Evolutionary conservation across 179 eudicot species (phyloP), one percentile per base, ranked within the genome.

Genomic region (Sideroxylon spinosum): DNA sequence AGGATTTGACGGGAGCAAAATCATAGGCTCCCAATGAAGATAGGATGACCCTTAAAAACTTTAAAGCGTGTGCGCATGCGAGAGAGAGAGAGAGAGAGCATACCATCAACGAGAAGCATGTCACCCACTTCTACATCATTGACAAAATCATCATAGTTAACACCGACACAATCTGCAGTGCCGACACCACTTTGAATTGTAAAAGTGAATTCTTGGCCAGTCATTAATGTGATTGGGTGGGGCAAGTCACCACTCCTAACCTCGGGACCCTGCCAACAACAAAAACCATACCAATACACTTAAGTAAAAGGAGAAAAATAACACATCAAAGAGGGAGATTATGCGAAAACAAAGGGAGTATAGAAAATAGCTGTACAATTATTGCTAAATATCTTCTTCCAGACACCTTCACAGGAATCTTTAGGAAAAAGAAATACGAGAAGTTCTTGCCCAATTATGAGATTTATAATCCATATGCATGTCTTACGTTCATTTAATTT

Each of bases 171-270:
- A 71, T 89, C 90, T 62, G 86, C 81, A 9, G 87, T 89, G 77
- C 95, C 89, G 28, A 91, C 95, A 57, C 95, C 95, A 89, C 95
- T 91, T 80, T 46, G 81, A 72, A 89, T 91, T 9, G 95, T 91
- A 81, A 91, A 91, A 68, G 90, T 89, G 80, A 91, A 91, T 75
- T 88, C 89, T 77, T 91, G 89, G 57, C 95, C 95, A 56, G 75
- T 78, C 66, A 63, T 50, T 79, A 91, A 80, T 17, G 20, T 86
- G 75, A 91, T 86, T 44, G 95, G 95, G 80, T 91, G 95, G 28
- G 95, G 93, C 86, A 91, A 83, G 79, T 91, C 95, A n/a, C 95
- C 95, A 86, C 95, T 91, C 78, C 95, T 83, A 68, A 91, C 95
- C 87, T 91, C 95, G 32, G 93, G 95, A 26, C 95, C 95, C 95